Evolutionary conservation across 2,329 filamentous ascomycete genomes (phyloP), one percentile per base, ranked within the genome.

Genomic region (Nakataea oryzae): DNA sequence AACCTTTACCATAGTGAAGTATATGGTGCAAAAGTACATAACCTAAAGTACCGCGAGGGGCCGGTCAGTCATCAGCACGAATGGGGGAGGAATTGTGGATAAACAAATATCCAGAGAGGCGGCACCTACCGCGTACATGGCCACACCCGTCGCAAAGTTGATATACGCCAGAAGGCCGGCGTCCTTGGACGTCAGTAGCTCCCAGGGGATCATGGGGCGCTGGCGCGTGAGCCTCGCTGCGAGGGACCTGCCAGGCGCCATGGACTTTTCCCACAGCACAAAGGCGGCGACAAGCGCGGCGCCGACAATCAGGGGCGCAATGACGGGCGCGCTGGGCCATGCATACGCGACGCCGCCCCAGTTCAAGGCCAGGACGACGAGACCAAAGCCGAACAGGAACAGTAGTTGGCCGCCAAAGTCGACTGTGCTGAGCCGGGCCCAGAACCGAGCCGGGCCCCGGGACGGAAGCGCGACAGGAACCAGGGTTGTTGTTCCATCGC

Each of bases 1-100:
- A 62, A 65, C 67, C 65, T 69, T 72, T 61, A 71, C 70, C 29
- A 67, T 68, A 54, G 4, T 71, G 70, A 89, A 89, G 71, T 88
- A 90, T 24, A 89, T 79, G 21, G 83, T 84, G 66, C 87, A 83
- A 66, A 89, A 90, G 70, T 89, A 90, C 65, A 89, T 82, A 1
- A 86, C 81, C 73, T 74, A 28, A 14, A 47, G 41, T 6, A 47
- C 41, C 17, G 47, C 30, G 26, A 7, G 34, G 14, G 21, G 5
- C 7, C 8, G 32, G 32, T 41, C 34, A 41, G 34, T 41, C 12
- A 17, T 14, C 12, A n/a, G n/a, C 6, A 41, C 34, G 5, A 41
- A 41, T 12, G 34, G 13, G 41, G 14, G 12, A 6, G 30, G 30
- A 12, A 32, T 12, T 32, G 30, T 2, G 13, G 3, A 2, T 26